Evolutionary conservation across 768 basidiomycete genomes (phyloP), one percentile per base, ranked within the genome.

Genomic region (Russula foetens): DNA sequence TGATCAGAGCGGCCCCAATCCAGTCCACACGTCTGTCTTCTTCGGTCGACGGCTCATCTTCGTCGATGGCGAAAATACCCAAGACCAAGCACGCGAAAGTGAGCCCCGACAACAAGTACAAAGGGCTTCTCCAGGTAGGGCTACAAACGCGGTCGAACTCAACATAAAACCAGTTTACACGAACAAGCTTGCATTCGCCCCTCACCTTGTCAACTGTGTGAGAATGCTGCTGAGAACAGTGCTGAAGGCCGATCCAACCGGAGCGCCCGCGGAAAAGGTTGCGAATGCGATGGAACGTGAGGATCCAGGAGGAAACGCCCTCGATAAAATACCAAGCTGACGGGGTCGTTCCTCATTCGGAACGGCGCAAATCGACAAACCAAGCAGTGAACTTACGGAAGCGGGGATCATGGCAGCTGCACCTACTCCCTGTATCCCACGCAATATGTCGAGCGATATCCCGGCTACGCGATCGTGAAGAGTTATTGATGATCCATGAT

Each of bases 371-470:
- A 46, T 51, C 29, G 17, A n/a, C 24, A 59, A n/a, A 9, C 50
- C 12, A 53, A 4, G 38, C 50, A 41, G 31, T 19, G 31, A n/a
- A 68, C 77, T 68, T 75, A 89, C 87, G 12, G 84, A 77, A 17
- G 90, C 81, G 5, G 90, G 90, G 17, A 91, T 82, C 5, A 79
- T 79, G 0, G 90, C 90, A 0, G 91, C 88, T 0, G 80, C 80
- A 1, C 90, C 93, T n/a, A 87, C 73, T 2, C 93, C 93, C 64
- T 92, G 88, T 19, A 92, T 70, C 0, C 81, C 94, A 59, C 94
- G 79, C 17, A 93, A 75, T 17, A 94, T 71, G 62, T 85, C 81
- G 38, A 97, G 73, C 0, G 81, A 79, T 8, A 85, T 70, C 8
- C 79, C 76, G 66, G 82, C 85, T 86, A 49, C n/a, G 31, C 7